Base-by-base conservation (phyloP, 2,329 filamentous ascomycete species). In the Fusarium robinianum region DNA sequence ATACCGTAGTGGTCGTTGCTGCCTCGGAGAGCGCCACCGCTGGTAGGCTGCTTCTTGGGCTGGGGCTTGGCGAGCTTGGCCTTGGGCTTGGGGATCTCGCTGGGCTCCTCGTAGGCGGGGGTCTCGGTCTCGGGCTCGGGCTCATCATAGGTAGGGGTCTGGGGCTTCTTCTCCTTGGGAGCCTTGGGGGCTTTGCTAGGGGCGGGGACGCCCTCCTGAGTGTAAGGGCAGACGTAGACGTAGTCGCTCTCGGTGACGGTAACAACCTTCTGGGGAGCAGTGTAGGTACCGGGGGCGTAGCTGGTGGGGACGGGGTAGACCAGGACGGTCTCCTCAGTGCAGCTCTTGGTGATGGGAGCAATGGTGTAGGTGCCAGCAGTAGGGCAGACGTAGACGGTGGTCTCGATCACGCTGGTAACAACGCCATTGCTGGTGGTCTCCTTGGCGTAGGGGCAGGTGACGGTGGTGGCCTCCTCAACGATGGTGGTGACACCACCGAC, bases 301-400 rank as follows among this genome's bases (percentile, higher is more conserved):
- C 74, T 80, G 54, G 80, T 80, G 40, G 85, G 78, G 47, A 78
- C 78, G 37, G 87, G 86, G 70, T 84, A 84, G 61, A 83, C 78
- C 43, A 85, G 72, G 54, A 77, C 73, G 36, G 75, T 77, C 47
- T 76, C 75, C 58, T 72, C 70, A 44, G 74, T 69, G 55, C 82
- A 75, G 22, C 73, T 75, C 56, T 82, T 86, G 64, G 83, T 87
- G 65, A 77, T 76, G 44, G 86, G 82, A 55, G 77, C 83, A 59
- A 90, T 83, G 65, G 84, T 89, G 78, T 89, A 90, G 44, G 84
- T 88, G 67, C 87, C 87, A 62, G 85, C 75, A 35, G 74, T 75
- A 51, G 85, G 85, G 83, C 86, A 90, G 63, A 85, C 79, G 64
- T 84, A 88, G 63, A 82, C 84, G 63, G 86, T 90, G 60, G 74